Conservation (phyloP, 768 basidiomycete species). For the Pleurotus djamor region DNA sequence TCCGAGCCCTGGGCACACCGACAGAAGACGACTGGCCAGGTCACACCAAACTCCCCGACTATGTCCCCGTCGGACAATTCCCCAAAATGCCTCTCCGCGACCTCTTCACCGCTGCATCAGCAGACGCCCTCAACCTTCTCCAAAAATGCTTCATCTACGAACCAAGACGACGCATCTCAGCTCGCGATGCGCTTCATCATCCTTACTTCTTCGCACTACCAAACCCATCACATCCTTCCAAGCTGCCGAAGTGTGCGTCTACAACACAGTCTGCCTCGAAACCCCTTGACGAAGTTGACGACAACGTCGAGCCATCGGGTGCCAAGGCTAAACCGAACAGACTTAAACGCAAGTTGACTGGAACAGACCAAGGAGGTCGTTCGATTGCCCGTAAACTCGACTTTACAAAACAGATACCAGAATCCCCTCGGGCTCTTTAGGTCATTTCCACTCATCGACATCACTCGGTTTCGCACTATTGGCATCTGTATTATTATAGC, state of each 20-base stretch:
- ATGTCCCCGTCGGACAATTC: constrained; percentile 82
- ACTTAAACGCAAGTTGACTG: constrained; percentile 71
- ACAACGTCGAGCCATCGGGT: constrained; percentile 59
- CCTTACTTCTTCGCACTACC: constrained; percentile 87
- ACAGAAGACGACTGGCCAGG: constrained; percentile 98
- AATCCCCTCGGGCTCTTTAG: constrained; percentile 15
- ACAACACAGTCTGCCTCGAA: constrained; percentile 33
- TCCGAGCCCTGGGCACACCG: constrained; percentile 93
- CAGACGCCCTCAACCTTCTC: constrained; percentile 82
- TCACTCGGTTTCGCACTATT: not conserved
- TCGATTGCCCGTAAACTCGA: constrained; percentile 72
- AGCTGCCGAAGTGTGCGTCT: constrained; percentile 74
- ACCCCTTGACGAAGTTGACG: constrained; percentile 77
- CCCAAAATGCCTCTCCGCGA: constrained; percentile 80
- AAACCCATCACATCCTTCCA: constrained; percentile 84
- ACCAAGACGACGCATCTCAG: constrained; percentile 77
- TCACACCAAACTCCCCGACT: constrained; percentile 88
- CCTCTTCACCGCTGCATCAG: constrained; percentile 88
- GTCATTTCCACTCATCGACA: not conserved
- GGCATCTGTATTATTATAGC: not conserved
- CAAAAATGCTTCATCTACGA: constrained; percentile 81
- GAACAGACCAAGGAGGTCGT: constrained; percentile 42
- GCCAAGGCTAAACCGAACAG: constrained; percentile 53
- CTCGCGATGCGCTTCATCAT: constrained; percentile 80
- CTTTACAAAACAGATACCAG: constrained; percentile 53